Conservation (phyloP, 1,284 basidiomycete genomes). For the Malassezia caprae region DNA sequence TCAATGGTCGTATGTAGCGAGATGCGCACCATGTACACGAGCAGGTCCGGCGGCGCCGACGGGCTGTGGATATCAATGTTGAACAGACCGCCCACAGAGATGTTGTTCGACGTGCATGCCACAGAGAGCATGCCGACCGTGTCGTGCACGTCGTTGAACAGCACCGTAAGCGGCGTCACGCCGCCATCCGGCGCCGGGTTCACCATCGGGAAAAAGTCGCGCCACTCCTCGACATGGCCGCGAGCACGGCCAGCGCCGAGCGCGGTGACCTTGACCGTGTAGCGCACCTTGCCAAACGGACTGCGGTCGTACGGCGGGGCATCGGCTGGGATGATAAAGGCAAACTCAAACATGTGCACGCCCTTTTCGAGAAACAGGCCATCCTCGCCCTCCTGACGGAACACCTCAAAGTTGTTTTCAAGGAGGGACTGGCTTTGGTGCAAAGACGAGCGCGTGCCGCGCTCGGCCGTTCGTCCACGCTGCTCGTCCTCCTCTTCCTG, state of each 20-base stretch:
- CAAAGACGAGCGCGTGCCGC: background rate
- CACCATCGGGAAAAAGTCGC: slow-evolving; percentile 46
- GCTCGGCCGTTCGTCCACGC: slow-evolving; percentile 1
- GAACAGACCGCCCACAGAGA: slow-evolving; percentile 46
- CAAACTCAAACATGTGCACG: slow-evolving; percentile 48
- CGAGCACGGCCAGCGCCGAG: slow-evolving; percentile 42
- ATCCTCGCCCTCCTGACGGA: slow-evolving; percentile 22
- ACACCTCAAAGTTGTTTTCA: background rate
- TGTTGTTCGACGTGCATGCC: slow-evolving; percentile 46
- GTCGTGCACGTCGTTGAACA: slow-evolving; percentile 47
- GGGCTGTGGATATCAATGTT: slow-evolving; percentile 47
- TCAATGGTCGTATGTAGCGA: slow-evolving; percentile 45
- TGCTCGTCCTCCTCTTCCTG: slow-evolving; percentile 12
- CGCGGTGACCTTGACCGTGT: slow-evolving; percentile 45
- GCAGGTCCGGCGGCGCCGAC: slow-evolving; percentile 35
- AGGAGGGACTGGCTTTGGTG: background rate
- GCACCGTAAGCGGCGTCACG: slow-evolving; percentile 39
- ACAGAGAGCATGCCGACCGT: slow-evolving; percentile 45
- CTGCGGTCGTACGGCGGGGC: slow-evolving; percentile 44
- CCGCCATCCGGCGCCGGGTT: slow-evolving; percentile 44
- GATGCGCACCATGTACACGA: slow-evolving; percentile 44
- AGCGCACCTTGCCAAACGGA: slow-evolving; percentile 41
- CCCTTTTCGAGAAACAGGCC: slow-evolving; percentile 42
- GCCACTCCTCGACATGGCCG: slow-evolving; percentile 41
- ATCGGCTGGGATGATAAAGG: slow-evolving; percentile 45